Conservation (phyloP, 129 eudicot species). For the Chrysanthemum lavandulifolium region DNA sequence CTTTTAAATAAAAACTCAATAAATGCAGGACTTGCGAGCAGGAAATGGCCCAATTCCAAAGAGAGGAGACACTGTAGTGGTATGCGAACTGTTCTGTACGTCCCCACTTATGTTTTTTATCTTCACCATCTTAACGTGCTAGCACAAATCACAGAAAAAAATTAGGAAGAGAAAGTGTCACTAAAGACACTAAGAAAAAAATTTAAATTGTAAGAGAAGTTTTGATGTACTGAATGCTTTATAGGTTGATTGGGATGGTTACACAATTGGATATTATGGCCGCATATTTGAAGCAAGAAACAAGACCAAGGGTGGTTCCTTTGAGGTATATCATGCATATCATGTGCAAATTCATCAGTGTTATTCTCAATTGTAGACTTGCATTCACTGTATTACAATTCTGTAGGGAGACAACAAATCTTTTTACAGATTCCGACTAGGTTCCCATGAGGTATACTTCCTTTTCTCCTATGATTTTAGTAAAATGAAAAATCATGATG, state of each 20-base stretch:
- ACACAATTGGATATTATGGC: slow-evolving; percentile 97
- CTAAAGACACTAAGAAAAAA: neutral
- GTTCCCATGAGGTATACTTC: slow-evolving; percentile 72
- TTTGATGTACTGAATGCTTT: slow-evolving; percentile 25
- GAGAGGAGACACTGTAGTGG: slow-evolving; percentile 86
- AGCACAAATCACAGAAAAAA: neutral
- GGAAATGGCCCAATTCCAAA: slow-evolving; percentile 82
- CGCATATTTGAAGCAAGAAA: slow-evolving; percentile 99
- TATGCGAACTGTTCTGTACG: slow-evolving; percentile 41
- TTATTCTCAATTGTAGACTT: slow-evolving; percentile 1
- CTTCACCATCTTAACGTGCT: neutral
- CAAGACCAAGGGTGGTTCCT: slow-evolving; percentile 98
- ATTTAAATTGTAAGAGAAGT: neutral
- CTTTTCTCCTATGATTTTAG: slow-evolving; percentile 7
- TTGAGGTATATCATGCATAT: slow-evolving; percentile 60
- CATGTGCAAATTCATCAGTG: neutral
- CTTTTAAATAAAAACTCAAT: slow-evolving; percentile 23
- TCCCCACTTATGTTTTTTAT: slow-evolving; percentile 21
- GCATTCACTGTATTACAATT: slow-evolving; percentile 12
- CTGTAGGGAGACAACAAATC: slow-evolving; percentile 90
- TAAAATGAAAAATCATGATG: too few relatives aligned
- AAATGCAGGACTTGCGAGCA: slow-evolving; percentile 75
- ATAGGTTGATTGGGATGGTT: slow-evolving; percentile 99
- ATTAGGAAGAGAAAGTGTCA: neutral
- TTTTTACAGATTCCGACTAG: slow-evolving; percentile 86